phyloP scores from a whole-genome alignment of 2,329 filamentous ascomycete genomes.

The Paraphoma chrysanthemicola region DNA sequence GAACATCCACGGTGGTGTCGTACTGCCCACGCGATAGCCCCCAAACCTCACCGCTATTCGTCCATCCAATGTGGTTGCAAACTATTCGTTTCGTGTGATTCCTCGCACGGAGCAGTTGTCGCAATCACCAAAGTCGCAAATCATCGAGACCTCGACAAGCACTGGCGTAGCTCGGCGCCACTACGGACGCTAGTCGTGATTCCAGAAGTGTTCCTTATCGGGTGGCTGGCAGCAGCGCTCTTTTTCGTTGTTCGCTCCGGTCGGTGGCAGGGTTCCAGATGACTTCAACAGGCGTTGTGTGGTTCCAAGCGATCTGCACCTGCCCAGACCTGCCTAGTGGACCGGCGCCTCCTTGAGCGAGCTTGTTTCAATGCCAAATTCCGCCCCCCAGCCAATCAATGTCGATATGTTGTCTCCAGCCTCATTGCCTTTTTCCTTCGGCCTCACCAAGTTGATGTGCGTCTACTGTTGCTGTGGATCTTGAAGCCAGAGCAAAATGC shows the following conservation, averaged over 20 bases:
- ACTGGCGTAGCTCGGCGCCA: not conserved
- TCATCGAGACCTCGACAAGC: not conserved
- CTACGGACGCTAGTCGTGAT: not conserved
- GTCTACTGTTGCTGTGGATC: too few relatives aligned
- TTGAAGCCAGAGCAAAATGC: too few relatives aligned
- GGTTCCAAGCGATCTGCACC: not conserved
- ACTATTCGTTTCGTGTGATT: not conserved
- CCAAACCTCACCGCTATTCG: not conserved
- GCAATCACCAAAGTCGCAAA: not conserved
- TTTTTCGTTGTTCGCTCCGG: conserved; percentile 1
- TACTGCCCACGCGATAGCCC: conserved; percentile 4
- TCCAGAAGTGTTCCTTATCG: conserved; percentile 21
- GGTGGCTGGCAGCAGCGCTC: conserved; percentile 10
- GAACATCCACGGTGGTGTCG: not conserved
- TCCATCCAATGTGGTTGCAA: not conserved
- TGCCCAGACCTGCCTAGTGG: conserved; percentile 5
- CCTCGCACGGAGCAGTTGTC: not conserved
- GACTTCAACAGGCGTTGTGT: conserved; percentile 8
- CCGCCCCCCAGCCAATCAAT: conserved; percentile 3
- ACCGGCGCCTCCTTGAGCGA: conserved; percentile 1
- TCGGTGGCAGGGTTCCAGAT: not conserved
- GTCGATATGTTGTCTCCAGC: not conserved
- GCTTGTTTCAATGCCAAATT: conserved; percentile 26
- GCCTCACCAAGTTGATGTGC: not conserved
- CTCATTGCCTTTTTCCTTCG: not conserved